These are phyloP conservation scores for Marasmius oreades DNA, from an alignment of 1,284 basidiomycete species.

Conservation along the genomic window DNA sequence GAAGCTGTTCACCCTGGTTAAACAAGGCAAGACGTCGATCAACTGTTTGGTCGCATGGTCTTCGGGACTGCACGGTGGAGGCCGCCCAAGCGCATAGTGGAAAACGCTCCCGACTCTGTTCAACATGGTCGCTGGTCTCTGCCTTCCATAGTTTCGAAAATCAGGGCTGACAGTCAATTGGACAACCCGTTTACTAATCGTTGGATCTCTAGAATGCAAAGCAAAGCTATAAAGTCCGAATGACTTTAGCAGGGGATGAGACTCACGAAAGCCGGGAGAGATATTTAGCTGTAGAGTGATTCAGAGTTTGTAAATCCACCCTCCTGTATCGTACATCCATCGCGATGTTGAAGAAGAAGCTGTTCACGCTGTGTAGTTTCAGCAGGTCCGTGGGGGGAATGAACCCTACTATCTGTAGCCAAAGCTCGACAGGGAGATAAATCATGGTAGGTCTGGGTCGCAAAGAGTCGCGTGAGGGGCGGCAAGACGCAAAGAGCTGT, in stretches of 20 bases:
- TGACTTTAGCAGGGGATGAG: not conserved
- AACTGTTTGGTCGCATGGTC: constrained; percentile 19
- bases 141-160: constrained; percentile 7
- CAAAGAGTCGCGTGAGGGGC: not conserved
- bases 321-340: constrained; percentile 34
- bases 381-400: constrained; percentile 28
- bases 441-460: constrained; percentile 9
- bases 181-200: constrained; percentile 18
- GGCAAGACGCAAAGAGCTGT: not conserved
- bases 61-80: not conserved
- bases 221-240: not conserved
- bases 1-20: constrained; percentile 30
- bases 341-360: constrained; percentile 36
- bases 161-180: constrained; percentile 12
- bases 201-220: constrained; percentile 23
- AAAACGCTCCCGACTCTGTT: constrained; percentile 4
- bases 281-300: constrained; percentile 17
- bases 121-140: not conserved
- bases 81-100: not conserved
- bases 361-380: constrained; percentile 31
- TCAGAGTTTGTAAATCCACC: constrained; percentile 23
- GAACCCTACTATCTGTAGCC: constrained; percentile 32
- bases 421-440: constrained; percentile 35
- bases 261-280: constrained; percentile 31
- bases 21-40: constrained; percentile 26